phyloP scores from a whole-genome alignment of 768 basidiomycete species.

The Pulveroboletus sp. region DNA sequence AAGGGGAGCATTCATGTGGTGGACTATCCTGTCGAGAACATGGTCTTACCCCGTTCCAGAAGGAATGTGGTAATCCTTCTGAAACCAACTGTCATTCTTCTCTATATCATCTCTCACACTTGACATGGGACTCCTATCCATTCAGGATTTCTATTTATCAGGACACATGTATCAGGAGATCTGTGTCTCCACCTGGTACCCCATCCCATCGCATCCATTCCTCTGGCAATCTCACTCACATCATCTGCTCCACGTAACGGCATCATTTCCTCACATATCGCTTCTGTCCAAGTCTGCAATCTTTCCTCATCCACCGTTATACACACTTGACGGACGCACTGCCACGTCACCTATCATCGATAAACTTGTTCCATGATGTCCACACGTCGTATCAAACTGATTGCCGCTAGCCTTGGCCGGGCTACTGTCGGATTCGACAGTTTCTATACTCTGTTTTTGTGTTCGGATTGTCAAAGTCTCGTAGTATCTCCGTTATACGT shows the following conservation, averaged over 20 bases:
- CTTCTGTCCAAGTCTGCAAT: conserved; percentile 18
- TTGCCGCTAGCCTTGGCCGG: conserved; percentile 4
- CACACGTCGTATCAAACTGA: conserved; percentile 10
- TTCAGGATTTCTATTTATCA: conserved; percentile 34
- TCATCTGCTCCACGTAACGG: conserved; percentile 26
- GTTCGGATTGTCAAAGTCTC: conserved; percentile 15
- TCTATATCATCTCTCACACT: conserved; percentile 16
- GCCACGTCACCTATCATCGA: conserved; percentile 13
- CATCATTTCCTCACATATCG: conserved; percentile 27
- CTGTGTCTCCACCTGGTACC: conserved; percentile 23
- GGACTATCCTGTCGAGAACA: conserved; percentile 20
- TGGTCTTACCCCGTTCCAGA: conserved; percentile 21
- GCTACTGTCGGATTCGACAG: conserved; percentile 12
- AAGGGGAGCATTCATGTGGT: conserved; percentile 8
- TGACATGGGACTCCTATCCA: conserved; percentile 28
- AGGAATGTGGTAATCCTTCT: conserved; percentile 19
- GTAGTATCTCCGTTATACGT: conserved; percentile 12
- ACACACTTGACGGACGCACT: conserved; percentile 24
- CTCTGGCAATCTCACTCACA: conserved; percentile 21
- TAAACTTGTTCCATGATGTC: conserved; percentile 14
- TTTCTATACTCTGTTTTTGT: conserved; percentile 16
- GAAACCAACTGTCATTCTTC: conserved; percentile 16
- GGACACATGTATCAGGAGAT: conserved; percentile 30
- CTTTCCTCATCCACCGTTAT: conserved; percentile 9
- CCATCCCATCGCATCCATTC: conserved; percentile 23